Percentiles rank a stretch among this genome's conserved stretches.
phyloP scores from a whole-genome alignment of 2,329 filamentous ascomycete species.

The Penicillium sp. region DNA sequence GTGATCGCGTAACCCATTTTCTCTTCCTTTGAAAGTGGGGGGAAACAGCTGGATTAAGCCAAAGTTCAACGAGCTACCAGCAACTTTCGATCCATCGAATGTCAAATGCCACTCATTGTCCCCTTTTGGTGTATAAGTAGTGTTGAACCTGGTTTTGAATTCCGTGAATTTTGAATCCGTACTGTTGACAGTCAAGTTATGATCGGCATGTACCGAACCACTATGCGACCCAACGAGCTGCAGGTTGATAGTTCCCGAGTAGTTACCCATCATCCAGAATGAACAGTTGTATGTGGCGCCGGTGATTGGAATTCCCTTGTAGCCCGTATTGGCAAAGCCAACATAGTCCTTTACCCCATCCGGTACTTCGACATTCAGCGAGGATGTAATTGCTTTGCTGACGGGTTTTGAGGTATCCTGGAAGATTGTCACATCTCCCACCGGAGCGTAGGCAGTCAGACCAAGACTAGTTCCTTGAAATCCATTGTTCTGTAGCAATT shows the following conservation, averaged over 20 bases:
- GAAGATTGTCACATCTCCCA: conserved; percentile 29
- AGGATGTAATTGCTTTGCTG: conserved; percentile 30
- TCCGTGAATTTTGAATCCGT: conserved; percentile 19
- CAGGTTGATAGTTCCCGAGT: conserved; percentile 27
- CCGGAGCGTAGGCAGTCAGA: conserved; percentile 29
- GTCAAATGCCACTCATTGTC: conserved; percentile 33
- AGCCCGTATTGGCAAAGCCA: conserved; percentile 49
- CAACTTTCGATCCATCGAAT: conserved; percentile 26
- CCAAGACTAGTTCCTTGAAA: conserved; percentile 33
- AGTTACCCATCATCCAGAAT: conserved; percentile 37
- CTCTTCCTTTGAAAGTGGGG: conserved; percentile 28
- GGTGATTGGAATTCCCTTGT: conserved; percentile 32
- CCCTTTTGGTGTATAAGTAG: conserved; percentile 22
- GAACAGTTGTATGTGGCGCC: conserved; percentile 28
- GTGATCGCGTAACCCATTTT: conserved; percentile 59
- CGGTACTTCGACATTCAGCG: conserved; percentile 27
- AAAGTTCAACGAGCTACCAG: conserved; percentile 25
- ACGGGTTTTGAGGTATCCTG: conserved; percentile 27
- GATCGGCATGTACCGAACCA: conserved; percentile 28
- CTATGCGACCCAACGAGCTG: conserved; percentile 28
- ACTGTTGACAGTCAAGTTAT: conserved; percentile 29
- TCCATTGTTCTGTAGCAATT: conserved; percentile 37
- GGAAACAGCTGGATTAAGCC: conserved; percentile 30
- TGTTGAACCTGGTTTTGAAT: conserved; percentile 26
- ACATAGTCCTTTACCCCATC: conserved; percentile 26